Conservation (phyloP, 768 basidiomycete species). For the Mycena galopus region DNA sequence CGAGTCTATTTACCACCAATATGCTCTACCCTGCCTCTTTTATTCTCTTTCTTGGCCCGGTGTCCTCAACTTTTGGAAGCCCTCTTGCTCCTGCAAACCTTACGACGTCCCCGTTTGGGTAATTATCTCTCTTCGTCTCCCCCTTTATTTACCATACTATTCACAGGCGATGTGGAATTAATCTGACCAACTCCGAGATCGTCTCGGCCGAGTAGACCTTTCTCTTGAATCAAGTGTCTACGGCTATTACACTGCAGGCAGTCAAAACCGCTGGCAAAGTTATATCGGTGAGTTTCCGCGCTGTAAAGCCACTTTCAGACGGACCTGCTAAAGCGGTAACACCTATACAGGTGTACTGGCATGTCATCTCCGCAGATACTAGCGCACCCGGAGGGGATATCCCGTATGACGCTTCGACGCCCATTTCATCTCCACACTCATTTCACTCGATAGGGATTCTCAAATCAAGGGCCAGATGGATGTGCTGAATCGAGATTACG, state of each 20-base stretch:
- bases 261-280: neutral
- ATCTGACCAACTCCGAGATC: neutral
- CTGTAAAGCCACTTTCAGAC: neutral
- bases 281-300: neutral
- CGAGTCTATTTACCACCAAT: slow-evolving; percentile 2
- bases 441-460: slow-evolving; percentile 45
- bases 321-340: no score
- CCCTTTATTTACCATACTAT: neutral
- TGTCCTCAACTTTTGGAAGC: neutral
- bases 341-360: slow-evolving; percentile 47
- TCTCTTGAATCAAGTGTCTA: neutral
- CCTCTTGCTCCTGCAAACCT: neutral
- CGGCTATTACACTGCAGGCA: neutral
- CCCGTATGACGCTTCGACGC: slow-evolving; percentile 46
- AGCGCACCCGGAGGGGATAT: slow-evolving; percentile 55
- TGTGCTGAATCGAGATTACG: slow-evolving; percentile 60
- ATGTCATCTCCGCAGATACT: slow-evolving; percentile 49
- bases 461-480: slow-evolving; percentile 59
- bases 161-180: neutral
- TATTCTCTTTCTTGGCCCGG: neutral
- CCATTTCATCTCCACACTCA: slow-evolving; percentile 8
- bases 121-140: neutral
- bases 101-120: neutral
- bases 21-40: slow-evolving; percentile 22
- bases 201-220: neutral